These are phyloP conservation scores for Noccaea bulbosa DNA, from an alignment of 345 rosid species.

Conservation along the genomic window DNA sequence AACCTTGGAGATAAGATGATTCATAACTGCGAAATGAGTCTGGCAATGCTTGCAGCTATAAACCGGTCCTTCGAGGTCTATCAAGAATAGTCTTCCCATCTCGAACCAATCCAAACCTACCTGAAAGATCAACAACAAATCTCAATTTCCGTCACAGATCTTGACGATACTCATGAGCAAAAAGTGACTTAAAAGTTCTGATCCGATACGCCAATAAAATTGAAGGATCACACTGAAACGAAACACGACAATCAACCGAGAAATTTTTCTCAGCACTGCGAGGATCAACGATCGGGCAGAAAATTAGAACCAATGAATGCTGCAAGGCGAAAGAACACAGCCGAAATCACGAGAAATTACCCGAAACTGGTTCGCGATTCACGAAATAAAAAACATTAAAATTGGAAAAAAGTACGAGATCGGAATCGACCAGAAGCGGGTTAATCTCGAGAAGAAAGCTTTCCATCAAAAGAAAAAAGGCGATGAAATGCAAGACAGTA, in stretches of 20 bases:
- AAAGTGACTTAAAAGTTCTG: slow-evolving; percentile 1
- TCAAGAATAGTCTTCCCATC: slow-evolving; percentile 75
- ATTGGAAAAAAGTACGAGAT: slow-evolving; percentile 1
- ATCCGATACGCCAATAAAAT: neutral
- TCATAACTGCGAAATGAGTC: slow-evolving; percentile 59
- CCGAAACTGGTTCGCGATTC: neutral
- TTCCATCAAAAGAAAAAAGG: slow-evolving; percentile 29
- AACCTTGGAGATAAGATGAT: slow-evolving; percentile 73
- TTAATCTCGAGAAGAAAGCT: slow-evolving; percentile 24
- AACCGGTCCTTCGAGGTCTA: slow-evolving; percentile 60
- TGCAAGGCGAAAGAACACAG: neutral
- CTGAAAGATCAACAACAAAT: slow-evolving; percentile 30
- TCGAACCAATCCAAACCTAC: slow-evolving; percentile 32
- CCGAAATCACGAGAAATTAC: slow-evolving; percentile 26
- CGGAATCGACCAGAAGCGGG: slow-evolving; percentile 14
- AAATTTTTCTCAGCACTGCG: neutral
- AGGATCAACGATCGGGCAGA: slow-evolving; percentile 4
- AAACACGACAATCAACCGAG: slow-evolving; percentile 16
- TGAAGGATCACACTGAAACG: neutral
- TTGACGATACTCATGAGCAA: slow-evolving; percentile 7
- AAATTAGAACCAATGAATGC: neutral
- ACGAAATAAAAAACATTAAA: slow-evolving; percentile 5
- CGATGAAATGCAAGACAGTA: slow-evolving; percentile 7
- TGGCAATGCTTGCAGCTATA: slow-evolving; percentile 79
- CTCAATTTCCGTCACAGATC: slow-evolving; percentile 30